These are phyloP conservation scores for Pterocarpus macrocarpus DNA, from an alignment of 306 rosid species.

Conservation along the genomic window DNA sequence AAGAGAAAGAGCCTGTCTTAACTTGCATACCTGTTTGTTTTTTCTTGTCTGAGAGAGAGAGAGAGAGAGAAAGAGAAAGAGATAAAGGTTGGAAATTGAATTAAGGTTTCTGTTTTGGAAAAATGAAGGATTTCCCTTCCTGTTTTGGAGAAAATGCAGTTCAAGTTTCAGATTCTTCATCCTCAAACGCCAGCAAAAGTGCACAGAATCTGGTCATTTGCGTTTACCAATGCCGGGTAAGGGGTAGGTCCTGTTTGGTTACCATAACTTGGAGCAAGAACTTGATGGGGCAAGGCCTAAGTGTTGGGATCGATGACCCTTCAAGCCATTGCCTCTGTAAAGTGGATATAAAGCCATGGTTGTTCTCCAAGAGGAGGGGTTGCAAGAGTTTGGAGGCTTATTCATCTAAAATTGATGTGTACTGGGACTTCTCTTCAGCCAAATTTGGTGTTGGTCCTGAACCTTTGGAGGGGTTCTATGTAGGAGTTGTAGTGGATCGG, in stretches of 20 bases:
- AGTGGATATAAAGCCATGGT: constrained; percentile 95
- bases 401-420: constrained; percentile 76
- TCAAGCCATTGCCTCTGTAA: constrained; percentile 87
- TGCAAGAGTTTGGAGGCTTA: constrained; percentile 84
- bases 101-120: constrained; percentile 44
- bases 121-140: constrained; percentile 95
- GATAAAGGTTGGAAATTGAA: constrained; percentile 30
- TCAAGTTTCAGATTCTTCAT: constrained; percentile 91
- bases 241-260: constrained; percentile 75
- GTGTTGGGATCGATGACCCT: constrained; percentile 85
- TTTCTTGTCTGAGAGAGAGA: too few relatives aligned
- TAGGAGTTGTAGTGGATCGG: constrained; percentile 75
- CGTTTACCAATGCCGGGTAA: constrained; percentile 83
- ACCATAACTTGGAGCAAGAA: constrained; percentile 87
- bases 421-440: constrained; percentile 92
- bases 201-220: constrained; percentile 87
- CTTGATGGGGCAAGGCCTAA: constrained; percentile 92
- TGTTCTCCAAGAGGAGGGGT: constrained; percentile 92
- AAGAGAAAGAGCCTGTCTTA: too few relatives aligned
- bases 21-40: too few relatives aligned
- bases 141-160: constrained; percentile 98
- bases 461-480: constrained; percentile 82
- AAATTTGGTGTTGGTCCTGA: constrained; percentile 91
- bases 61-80: too few relatives aligned
- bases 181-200: constrained; percentile 67